Evolutionary conservation across 192 early-diverging fungal species (phyloP), one percentile per base, ranked within the genome.

Genomic region (Rhizoclosmatium sp.): DNA sequence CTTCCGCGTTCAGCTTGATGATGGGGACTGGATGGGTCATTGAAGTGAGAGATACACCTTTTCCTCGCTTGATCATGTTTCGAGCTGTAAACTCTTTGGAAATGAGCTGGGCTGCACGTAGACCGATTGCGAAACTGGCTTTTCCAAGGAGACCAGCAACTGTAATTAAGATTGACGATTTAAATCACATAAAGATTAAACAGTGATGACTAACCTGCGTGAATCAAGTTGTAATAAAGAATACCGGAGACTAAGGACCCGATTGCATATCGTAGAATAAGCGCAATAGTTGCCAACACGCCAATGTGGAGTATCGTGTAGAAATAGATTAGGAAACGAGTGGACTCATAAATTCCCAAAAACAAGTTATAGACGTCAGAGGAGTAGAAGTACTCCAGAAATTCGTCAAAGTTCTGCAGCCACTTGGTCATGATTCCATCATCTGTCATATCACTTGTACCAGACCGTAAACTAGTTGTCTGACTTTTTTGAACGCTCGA

Each of bases 1-100:
- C 72, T 5, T 75, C 72, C 3, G 72, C 56, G 45, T 75, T 75
- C 42, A 75, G 59, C 44, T 62, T 59, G 3, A 75, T 46, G 42
- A 75, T 75, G 42, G 72, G 72, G 45, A 75, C 44, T 10, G 72
- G 72, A 42, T 75, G 19, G 1, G 54, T 14, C 19, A 75, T 75
- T 3, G 72, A 59, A n/a, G 72, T 75, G n/a, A 75, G 60, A 46
- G 59, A 46, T 7, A 75, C 72, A 12, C 72, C 72, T 44, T 75
- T 75, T 3, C 72, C 72, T 44, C 72, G 72, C 61, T 75, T 75
- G 16, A 75, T 75, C 72, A 75, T 75, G 54, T 75, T 75, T 61
- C 72, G n/a, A 7, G 72, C 72, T 12, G 72, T 75, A 41, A 75
- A 75, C 31, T 75, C 72, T 61, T 62, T 59, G 19, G 72, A 75